These are phyloP conservation scores for Exophiala mesophila DNA, from an alignment of 2,329 filamentous ascomycete species.

Conservation along the genomic window DNA sequence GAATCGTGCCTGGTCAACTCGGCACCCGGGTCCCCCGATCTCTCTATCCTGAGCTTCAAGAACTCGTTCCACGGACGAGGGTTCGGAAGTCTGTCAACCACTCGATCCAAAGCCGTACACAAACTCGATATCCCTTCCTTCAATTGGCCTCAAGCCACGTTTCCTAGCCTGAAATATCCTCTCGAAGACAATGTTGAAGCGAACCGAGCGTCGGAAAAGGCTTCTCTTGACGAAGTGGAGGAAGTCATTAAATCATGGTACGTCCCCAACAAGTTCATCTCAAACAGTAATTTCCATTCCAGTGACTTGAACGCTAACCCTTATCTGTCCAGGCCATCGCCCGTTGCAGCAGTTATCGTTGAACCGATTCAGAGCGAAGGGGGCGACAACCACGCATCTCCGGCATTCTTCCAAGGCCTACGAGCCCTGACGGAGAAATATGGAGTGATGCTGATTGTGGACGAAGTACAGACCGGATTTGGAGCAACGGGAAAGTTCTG, in stretches of 20 bases:
- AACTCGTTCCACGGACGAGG: conserved; percentile 84
- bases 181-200: conserved; percentile 71
- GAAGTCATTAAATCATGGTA: conserved; percentile 1
- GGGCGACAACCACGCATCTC: conserved; percentile 88
- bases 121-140: conserved; percentile 93
- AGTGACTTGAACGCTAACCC: too few relatives aligned
- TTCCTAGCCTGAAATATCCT: conserved; percentile 80
- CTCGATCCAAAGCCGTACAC: conserved; percentile 87
- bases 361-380: conserved; percentile 93
- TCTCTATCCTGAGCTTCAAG: conserved; percentile 85
- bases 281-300: too few relatives aligned
- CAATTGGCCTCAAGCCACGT: conserved; percentile 86
- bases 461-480: conserved; percentile 90
- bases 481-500: conserved; percentile 92
- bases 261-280: too few relatives aligned
- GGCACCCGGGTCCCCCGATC: conserved; percentile 67
- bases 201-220: conserved; percentile 74
- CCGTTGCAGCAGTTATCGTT: conserved; percentile 75
- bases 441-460: conserved; percentile 66
- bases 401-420: conserved; percentile 79
- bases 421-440: conserved; percentile 73
- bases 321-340: conserved; percentile 38
- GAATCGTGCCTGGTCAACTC: conserved; percentile 72
- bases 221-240: conserved; percentile 51
- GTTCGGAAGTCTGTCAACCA: conserved; percentile 81